Evolutionary conservation across 2,329 filamentous ascomycete genomes (phyloP), one percentile per base, ranked within the genome.

Genomic region (Penicillium verrucosum): DNA sequence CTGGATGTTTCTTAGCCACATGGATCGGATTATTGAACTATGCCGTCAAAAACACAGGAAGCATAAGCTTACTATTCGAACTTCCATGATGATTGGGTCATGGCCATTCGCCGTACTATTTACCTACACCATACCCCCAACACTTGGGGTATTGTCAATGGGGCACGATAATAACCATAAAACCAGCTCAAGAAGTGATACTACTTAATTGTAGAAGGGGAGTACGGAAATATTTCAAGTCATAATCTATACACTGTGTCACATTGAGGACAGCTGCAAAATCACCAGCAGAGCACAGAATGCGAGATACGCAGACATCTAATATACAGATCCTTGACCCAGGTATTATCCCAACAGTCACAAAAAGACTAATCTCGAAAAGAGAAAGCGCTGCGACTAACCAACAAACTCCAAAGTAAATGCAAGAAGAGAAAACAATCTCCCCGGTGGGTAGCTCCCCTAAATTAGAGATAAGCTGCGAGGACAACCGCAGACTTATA

Each of bases 341-440:
- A 71, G 69, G 68, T 51, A 69, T 65, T 64, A 68, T 68, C 64
- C 66, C 67, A 69, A 65, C 62, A 65, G 65, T 70, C 66, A 65
- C 69, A 65, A 64, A 62, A 64, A 64, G 54, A 64, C 59, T 60
- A 65, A 66, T 60, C 62, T 67, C 60, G 61, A 63, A 65, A 66
- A 60, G 62, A 70, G 65, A 68, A 61, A 62, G 58, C 61, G 63
- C 66, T 65, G 69, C 66, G 68, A 72, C 68, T 60, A 67, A 67
- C 70, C 68, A 48, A 60, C 52, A 69, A 74, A 74, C 71, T 73
- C 71, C 72, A 64, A 61, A 65, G 61, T 63, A 68, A 69, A 73
- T 72, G 72, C 70, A 71, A 69, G 66, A 46, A 58, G 58, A 51
- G 53, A 54, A 59, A 59, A 51, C 57, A 61, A 63, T 59, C 45